phyloP scores from a whole-genome alignment of 495 filamentous ascomycete genomes.

The Clavariopsis aquatica region DNA sequence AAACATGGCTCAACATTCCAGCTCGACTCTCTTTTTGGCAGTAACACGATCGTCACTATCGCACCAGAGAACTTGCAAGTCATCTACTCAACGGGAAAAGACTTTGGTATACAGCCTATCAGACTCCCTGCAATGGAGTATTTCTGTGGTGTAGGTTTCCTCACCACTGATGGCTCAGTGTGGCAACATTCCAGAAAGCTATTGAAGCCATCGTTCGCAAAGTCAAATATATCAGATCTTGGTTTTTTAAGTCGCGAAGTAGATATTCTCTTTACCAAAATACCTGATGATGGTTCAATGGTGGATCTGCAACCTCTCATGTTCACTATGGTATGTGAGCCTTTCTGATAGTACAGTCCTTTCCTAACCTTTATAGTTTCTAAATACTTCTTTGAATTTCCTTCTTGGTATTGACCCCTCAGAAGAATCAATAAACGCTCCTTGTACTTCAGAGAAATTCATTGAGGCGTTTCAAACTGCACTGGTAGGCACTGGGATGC shows the following conservation, averaged over 20 bases:
- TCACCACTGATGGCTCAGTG: neutral
- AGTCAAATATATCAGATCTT: conserved; percentile 7
- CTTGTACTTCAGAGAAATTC: conserved; percentile 1
- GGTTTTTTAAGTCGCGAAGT: neutral
- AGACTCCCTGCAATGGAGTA: neutral
- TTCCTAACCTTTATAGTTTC: neutral
- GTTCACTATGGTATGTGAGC: neutral
- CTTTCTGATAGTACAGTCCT: neutral
- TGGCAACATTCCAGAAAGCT: conserved; percentile 1
- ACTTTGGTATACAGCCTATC: conserved; percentile 7
- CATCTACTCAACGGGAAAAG: neutral
- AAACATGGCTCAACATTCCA: no score
- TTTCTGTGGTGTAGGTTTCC: conserved; percentile 10
- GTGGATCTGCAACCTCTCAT: neutral
- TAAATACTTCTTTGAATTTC: conserved; percentile 5
- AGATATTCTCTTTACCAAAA: neutral
- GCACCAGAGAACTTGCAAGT: neutral
- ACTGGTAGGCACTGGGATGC: neutral
- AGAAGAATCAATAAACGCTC: neutral
- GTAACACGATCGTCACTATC: neutral
- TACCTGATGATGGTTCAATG: conserved; percentile 6
- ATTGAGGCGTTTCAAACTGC: conserved; percentile 7
- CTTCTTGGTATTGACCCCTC: neutral
- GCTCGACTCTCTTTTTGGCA: neutral
- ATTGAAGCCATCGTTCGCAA: neutral